Evolutionary conservation across 805 yeast genomes (phyloP).

Genomic region (Monosporozyma servazzii): DNA sequence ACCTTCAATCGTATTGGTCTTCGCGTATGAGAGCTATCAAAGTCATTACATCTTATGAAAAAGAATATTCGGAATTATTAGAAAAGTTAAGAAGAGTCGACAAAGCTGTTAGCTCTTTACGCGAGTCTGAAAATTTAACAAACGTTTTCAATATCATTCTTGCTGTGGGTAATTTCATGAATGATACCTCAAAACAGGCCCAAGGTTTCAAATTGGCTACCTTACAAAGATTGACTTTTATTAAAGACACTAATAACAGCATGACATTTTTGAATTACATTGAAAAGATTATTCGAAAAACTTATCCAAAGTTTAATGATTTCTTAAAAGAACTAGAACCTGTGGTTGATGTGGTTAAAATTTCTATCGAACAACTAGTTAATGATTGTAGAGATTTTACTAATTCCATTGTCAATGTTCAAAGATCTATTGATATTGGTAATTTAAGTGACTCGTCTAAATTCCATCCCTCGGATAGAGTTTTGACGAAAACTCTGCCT

Average conservation of each 20-base stretch:
- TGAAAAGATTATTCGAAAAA: conserved; percentile 75
- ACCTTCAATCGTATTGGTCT: conserved; percentile 84
- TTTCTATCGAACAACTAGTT: conserved; percentile 74
- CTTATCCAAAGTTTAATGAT: conserved; percentile 67
- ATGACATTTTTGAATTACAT: conserved; percentile 89
- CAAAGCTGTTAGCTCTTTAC: conserved; percentile 58
- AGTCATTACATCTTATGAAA: conserved; percentile 60
- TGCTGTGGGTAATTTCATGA: conserved; percentile 94
- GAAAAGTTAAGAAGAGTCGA: conserved; percentile 62
- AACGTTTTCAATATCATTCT: conserved; percentile 74
- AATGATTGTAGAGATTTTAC: conserved; percentile 60
- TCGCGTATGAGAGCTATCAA: conserved; percentile 79
- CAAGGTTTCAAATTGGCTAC: conserved; percentile 85
- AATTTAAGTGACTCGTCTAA: conserved; percentile 68
- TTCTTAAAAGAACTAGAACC: conserved; percentile 67
- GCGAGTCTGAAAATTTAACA: conserved; percentile 56
- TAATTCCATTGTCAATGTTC: conserved; percentile 56
- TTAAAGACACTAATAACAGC: conserved; percentile 81
- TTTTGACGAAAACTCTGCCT: conserved; percentile 50
- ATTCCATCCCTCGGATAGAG: conserved; percentile 78
- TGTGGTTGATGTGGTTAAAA: conserved; percentile 51
- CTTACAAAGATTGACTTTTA: conserved; percentile 79
- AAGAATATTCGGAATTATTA: conserved; percentile 67
- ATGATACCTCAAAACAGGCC: conserved; percentile 85
- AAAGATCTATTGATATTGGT: conserved; percentile 68